These are phyloP conservation scores for Lepidium didymum DNA, from an alignment of 345 rosid genomes.

Conservation along the genomic window DNA sequence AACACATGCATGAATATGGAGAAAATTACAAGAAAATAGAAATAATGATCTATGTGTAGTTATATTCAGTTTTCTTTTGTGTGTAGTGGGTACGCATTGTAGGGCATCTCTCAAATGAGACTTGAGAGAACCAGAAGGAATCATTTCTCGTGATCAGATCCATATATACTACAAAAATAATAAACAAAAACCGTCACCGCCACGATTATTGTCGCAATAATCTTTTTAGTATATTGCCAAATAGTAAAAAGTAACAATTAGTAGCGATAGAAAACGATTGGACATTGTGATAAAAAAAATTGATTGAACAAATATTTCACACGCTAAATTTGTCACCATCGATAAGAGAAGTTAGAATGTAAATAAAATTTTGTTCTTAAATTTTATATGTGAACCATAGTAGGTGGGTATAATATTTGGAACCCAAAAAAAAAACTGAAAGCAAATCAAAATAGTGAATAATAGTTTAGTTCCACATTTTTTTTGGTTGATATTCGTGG, in stretches of 20 bases:
- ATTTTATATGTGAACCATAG: too few relatives aligned
- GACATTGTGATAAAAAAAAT: too few relatives aligned
- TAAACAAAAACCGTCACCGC: background rate
- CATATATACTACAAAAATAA: background rate
- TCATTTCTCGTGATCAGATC: slow-evolving; percentile 2
- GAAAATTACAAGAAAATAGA: background rate
- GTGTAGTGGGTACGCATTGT: slow-evolving; percentile 13
- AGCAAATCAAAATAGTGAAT: too few relatives aligned
- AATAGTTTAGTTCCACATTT: too few relatives aligned
- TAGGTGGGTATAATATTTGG: too few relatives aligned
- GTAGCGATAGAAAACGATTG: background rate
- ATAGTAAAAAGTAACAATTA: background rate
- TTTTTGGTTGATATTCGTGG: too few relatives aligned
- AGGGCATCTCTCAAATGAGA: slow-evolving; percentile 2
- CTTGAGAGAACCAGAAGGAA: slow-evolving; percentile 1
- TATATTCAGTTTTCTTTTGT: background rate
- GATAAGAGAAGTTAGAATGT: too few relatives aligned
- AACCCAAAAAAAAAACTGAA: too few relatives aligned
- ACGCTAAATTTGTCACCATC: slow-evolving; percentile 3
- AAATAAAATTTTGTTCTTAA: too few relatives aligned
- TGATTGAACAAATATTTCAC: background rate
- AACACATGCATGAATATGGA: slow-evolving; percentile 3
- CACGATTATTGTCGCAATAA: background rate
- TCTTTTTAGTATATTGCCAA: slow-evolving; percentile 6
- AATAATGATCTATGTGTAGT: background rate